Conservation (phyloP, 2,329 filamentous ascomycete genomes). For the Xylogone sp. region DNA sequence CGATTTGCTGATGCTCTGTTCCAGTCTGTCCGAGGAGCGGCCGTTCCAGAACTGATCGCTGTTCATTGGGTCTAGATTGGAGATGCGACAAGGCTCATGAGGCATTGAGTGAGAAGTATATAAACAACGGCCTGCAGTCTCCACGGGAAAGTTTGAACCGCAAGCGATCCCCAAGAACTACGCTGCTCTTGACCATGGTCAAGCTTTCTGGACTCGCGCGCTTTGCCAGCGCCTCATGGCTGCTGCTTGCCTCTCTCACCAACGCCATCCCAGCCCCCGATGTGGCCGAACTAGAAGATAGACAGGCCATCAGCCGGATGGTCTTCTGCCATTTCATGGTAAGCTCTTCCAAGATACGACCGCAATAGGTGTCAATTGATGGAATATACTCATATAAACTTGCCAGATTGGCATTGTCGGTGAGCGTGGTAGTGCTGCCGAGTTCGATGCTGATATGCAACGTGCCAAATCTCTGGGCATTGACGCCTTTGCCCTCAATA, state of each 20-base stretch:
- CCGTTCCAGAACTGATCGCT: no score
- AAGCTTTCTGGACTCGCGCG: neutral
- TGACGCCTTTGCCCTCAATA: slow-evolving; percentile 31
- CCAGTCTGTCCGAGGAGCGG: no score
- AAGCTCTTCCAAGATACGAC: neutral
- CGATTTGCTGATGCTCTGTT: no score
- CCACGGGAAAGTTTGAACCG: no score
- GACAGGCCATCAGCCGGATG: slow-evolving; percentile 7
- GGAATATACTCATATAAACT: neutral
- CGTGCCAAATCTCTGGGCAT: slow-evolving; percentile 27
- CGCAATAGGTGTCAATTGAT: neutral
- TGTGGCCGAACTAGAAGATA: neutral
- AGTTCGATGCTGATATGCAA: slow-evolving; percentile 16
- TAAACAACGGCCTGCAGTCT: no score
- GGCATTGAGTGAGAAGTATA: no score
- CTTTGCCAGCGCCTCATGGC: neutral
- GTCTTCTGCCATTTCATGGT: slow-evolving; percentile 19
- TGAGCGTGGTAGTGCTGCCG: slow-evolving; percentile 12
- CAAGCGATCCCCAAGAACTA: neutral
- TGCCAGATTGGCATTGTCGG: slow-evolving; percentile 16
- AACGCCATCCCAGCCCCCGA: neutral
- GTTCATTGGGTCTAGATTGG: no score
- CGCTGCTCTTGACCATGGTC: neutral
- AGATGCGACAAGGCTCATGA: no score
- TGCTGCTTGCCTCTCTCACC: neutral